These are phyloP conservation scores for Myxozyma udenii DNA, from an alignment of 805 yeast genomes.

Conservation along the genomic window DNA sequence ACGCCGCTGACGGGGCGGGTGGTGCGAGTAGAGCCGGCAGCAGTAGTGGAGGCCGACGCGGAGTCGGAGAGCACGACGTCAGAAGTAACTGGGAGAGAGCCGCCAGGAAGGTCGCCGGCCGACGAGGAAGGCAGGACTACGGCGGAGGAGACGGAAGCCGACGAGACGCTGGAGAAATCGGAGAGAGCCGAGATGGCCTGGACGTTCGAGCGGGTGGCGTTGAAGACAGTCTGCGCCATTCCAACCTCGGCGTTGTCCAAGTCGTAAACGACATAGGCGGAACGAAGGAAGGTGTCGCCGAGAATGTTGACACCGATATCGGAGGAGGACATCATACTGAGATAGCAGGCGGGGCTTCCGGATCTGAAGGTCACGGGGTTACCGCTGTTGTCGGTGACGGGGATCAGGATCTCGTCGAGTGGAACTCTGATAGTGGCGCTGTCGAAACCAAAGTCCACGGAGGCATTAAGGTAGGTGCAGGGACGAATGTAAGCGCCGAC, in stretches of 20 bases:
- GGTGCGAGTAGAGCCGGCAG: no score
- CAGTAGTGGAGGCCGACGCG: background rate
- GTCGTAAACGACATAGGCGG: conserved; percentile 66
- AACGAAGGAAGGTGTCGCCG: conserved; percentile 65
- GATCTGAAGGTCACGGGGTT: conserved; percentile 19
- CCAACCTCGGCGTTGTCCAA: conserved; percentile 56
- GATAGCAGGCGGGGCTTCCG: conserved; percentile 31
- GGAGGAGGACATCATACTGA: conserved; percentile 35
- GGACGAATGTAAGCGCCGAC: conserved; percentile 45
- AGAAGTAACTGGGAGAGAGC: background rate
- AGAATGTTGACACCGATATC: conserved; percentile 42
- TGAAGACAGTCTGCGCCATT: conserved; percentile 48
- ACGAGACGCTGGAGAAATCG: background rate
- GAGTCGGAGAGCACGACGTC: conserved; percentile 1
- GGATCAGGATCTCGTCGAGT: conserved; percentile 32
- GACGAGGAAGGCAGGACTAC: conserved; percentile 4
- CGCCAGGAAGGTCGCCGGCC: background rate
- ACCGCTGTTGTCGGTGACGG: conserved; percentile 17
- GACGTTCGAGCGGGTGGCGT: conserved; percentile 32
- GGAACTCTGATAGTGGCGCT: conserved; percentile 53
- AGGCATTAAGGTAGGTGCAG: conserved; percentile 38
- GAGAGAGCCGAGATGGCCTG: conserved; percentile 11
- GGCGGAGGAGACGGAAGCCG: conserved; percentile 3
- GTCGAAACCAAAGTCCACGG: conserved; percentile 48
- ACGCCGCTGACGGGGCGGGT: background rate